A percentile compares a stretch with the other conserved stretches of the same genome.
Evolutionary conservation across 2,329 filamentous ascomycete genomes (phyloP).

Genomic region (Alternaria ventricosa): DNA sequence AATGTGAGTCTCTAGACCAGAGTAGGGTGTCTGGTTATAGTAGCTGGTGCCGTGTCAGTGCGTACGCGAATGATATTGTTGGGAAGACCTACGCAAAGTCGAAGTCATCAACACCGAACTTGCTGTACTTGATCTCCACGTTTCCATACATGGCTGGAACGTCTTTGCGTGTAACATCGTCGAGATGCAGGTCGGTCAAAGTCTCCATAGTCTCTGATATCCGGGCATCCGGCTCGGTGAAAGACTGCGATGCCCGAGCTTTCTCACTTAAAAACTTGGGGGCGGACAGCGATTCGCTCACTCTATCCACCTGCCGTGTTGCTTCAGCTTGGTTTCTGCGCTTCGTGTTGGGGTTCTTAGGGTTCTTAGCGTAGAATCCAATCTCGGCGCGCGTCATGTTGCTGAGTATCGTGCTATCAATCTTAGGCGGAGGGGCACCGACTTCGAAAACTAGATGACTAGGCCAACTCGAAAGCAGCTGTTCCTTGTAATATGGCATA

Average conservation of each 20-base stretch:
- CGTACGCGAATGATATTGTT: neutral
- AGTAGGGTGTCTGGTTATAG: constrained; percentile 92
- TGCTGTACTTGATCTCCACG: constrained; percentile 98
- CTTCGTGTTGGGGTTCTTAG: constrained; percentile 74
- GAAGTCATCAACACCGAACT: constrained; percentile 98
- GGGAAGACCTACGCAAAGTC: constrained; percentile 76
- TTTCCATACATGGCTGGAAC: constrained; percentile 89
- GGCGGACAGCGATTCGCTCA: constrained; percentile 69
- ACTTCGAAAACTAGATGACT: constrained; percentile 83
- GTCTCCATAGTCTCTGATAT: constrained; percentile 65
- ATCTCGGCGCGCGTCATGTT: constrained; percentile 75
- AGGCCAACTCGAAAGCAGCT: constrained; percentile 88
- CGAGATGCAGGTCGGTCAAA: constrained; percentile 72
- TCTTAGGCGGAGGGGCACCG: constrained; percentile 77
- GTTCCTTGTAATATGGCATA: constrained; percentile 91
- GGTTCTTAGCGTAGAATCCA: constrained; percentile 79
- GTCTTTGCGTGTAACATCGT: constrained; percentile 76
- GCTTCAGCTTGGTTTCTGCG: constrained; percentile 85
- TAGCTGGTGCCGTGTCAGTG: constrained; percentile 62
- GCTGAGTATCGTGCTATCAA: constrained; percentile 73
- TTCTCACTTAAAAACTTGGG: constrained; percentile 97
- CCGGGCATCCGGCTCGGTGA: constrained; percentile 38
- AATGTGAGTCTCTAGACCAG: constrained; percentile 94
- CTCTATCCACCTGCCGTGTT: constrained; percentile 67
- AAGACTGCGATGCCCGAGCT: constrained; percentile 67